Evolutionary conservation across 2,329 filamentous ascomycete species (phyloP).

Genomic region (Madurella fahalii): DNA sequence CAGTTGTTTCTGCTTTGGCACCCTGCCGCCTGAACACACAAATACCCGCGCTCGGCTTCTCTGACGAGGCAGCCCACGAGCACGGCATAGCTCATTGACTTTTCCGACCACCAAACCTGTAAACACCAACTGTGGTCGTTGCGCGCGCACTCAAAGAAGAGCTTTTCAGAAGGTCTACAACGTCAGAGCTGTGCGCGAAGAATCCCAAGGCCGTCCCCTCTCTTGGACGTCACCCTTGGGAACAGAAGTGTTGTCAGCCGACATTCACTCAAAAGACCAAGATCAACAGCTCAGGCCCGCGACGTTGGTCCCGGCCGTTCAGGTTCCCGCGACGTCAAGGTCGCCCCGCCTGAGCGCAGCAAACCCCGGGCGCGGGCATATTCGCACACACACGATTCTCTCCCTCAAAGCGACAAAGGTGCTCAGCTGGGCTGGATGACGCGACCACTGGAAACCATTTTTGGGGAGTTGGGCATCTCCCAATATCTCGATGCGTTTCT

Average conservation of each 20-base stretch:
- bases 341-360: not conserved
- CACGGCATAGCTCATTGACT: not conserved
- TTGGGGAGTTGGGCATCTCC: conserved; percentile 71
- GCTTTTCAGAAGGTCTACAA: not conserved
- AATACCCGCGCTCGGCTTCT: not conserved
- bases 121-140: not conserved
- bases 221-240: too few relatives aligned
- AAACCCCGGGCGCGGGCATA: not conserved
- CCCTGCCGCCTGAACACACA: not conserved
- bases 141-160: not conserved
- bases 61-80: not conserved
- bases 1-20: not conserved
- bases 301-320: not conserved
- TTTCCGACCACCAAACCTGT: not conserved
- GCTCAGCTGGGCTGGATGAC: conserved; percentile 44
- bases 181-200: too few relatives aligned
- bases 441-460: conserved; percentile 58
- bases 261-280: too few relatives aligned
- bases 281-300: not conserved
- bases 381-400: not conserved
- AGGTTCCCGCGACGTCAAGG: not conserved
- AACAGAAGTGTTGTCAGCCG: too few relatives aligned
- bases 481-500: conserved; percentile 71
- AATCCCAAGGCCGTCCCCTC: too few relatives aligned
- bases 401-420: not conserved